Conservation (phyloP, 768 basidiomycete species). For the Hypholoma sublateritium region DNA sequence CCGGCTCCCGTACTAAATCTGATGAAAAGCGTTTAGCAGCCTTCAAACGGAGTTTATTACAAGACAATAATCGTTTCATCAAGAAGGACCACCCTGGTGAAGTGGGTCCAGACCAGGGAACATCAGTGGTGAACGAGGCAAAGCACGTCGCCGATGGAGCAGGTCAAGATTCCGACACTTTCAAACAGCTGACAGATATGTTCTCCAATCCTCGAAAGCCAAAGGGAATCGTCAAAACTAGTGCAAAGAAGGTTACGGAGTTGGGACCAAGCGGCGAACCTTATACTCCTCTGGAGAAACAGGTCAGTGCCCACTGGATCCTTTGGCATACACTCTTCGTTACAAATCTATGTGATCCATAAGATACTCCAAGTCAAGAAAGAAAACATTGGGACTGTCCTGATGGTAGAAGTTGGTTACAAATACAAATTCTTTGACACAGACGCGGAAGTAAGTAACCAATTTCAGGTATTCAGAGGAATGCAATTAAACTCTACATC, state of each 20-base stretch:
- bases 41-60: conserved; percentile 50
- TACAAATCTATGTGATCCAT: background rate
- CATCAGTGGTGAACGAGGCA: background rate
- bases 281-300: conserved; percentile 78
- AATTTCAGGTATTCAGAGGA: background rate
- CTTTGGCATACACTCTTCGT: background rate
- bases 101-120: too few relatives aligned
- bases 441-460: conserved; percentile 66
- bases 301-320: conserved; percentile 34
- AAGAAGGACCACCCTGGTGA: conserved; percentile 16
- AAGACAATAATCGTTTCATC: conserved; percentile 41
- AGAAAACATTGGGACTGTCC: conserved; percentile 61
- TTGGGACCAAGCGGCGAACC: conserved; percentile 69
- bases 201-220: conserved; percentile 42
- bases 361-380: conserved; percentile 61
- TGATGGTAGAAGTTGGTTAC: conserved; percentile 85
- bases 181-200: conserved; percentile 45
- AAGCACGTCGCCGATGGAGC: conserved; percentile 18
- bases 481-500: background rate
- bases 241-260: conserved; percentile 37
- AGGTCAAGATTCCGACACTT: conserved; percentile 44
- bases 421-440: conserved; percentile 83
- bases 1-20: conserved; percentile 21
- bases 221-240: conserved; percentile 29
- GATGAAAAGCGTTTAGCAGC: conserved; percentile 37